Base-by-base conservation (phyloP, 2,329 filamentous ascomycete species). In the Penicillium fuscoglaucum region DNA sequence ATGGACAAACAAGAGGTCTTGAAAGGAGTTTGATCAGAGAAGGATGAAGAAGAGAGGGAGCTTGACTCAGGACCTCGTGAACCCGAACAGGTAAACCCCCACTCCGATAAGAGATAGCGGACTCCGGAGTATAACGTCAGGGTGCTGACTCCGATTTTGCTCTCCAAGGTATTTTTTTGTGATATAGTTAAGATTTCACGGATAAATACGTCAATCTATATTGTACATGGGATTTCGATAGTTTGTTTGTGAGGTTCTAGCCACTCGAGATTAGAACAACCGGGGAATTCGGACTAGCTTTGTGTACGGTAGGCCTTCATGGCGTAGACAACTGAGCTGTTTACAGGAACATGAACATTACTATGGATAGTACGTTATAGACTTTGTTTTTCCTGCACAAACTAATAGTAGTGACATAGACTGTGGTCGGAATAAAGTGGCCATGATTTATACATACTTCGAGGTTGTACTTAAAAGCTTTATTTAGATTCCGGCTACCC, bases 71-170 rank as follows among this genome's bases (percentile, higher is more conserved):
- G 17, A 41, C 19, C 19, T 21, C 19, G 33, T 21, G 17, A 29
- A 50, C 43, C 9, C 19, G 31, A 28, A 29, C 31, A 45, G 6
- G 8, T 3, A 9, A 21, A 3, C 13, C 29, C 51, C 40, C 51
- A 49, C 41, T 21, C 33, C 15, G 52, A 54, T 54, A 54, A 54
- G 51, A 54, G 51, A 53, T 54, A 54, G 31, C 21, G 51, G 19
- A 21, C 19, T 21, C 19, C 19, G 19, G 9, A 49, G 43, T 48
- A 52, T 26, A 52, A 29, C 48, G 48, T 40, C 48, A 40, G 31
- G 21, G 31, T 9, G 15, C 19, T 31, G 12, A 6, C 31, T 24
- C 40, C 15, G 26, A 52, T 15, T 52, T 52, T 41, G 8, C n/a
- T 37, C 24, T 31, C 15, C 4, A 1, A 9, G 4, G 15, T 39